phyloP scores from a whole-genome alignment of 257 asterid species.

The Ligustrum vulgare region DNA sequence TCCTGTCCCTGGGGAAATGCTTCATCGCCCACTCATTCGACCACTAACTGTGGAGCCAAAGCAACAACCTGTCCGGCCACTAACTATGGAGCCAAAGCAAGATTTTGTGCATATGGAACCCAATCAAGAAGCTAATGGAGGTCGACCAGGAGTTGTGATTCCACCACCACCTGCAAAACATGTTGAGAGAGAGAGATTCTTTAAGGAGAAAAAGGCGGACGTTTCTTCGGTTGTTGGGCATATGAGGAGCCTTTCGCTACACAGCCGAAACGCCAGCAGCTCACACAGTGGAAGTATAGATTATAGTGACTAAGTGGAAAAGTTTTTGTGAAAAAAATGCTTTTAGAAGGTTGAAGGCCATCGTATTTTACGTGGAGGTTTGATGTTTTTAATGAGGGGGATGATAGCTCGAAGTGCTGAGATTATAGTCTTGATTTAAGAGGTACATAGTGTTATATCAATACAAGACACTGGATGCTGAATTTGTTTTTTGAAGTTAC shows the following conservation, averaged over 20 bases:
- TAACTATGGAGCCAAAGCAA: slow-evolving; percentile 36
- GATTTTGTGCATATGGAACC: slow-evolving; percentile 23
- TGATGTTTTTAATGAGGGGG: background rate
- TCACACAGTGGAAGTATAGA: slow-evolving; percentile 81
- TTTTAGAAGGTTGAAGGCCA: background rate
- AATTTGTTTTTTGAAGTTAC: background rate
- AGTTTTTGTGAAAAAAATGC: background rate
- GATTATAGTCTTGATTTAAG: background rate
- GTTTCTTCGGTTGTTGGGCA: slow-evolving; percentile 52
- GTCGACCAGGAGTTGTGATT: slow-evolving; percentile 47
- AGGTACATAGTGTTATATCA: slow-evolving; percentile 5
- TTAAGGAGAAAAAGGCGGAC: slow-evolving; percentile 69
- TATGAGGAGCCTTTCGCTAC: slow-evolving; percentile 68
- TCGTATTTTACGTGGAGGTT: background rate
- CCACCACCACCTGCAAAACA: slow-evolving; percentile 99
- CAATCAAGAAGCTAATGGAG: slow-evolving; percentile 29
- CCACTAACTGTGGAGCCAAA: slow-evolving; percentile 56
- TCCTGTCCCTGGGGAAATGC: slow-evolving; percentile 60
- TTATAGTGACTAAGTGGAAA: slow-evolving; percentile 51
- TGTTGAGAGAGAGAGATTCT: slow-evolving; percentile 81
- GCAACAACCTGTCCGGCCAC: slow-evolving; percentile 36
- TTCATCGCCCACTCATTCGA: slow-evolving; percentile 79
- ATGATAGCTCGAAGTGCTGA: background rate
- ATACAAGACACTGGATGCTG: background rate
- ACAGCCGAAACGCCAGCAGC: slow-evolving; percentile 78